Evolutionary conservation across 164 flowering plant genomes (phyloP).

Genomic region (Berberis vulgaris): DNA sequence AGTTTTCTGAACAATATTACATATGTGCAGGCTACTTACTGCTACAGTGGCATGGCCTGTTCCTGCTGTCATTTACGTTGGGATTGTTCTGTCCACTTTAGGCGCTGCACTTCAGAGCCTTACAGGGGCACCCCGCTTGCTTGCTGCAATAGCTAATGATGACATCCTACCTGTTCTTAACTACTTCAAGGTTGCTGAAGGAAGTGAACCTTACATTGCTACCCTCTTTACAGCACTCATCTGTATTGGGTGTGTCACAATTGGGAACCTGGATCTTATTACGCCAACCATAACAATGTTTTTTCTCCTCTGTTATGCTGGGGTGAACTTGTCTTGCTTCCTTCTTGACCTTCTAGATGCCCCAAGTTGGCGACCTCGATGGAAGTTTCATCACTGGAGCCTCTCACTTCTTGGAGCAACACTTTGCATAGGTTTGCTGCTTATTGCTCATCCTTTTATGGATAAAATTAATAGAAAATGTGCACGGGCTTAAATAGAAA

Average conservation of each 20-base stretch:
- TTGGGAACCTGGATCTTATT: constrained; percentile 94
- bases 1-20: not conserved
- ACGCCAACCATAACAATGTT: constrained; percentile 95
- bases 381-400: constrained; percentile 99
- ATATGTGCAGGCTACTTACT: constrained; percentile 63
- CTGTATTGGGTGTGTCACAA: constrained; percentile 77
- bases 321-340: constrained; percentile 94
- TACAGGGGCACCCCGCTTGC: constrained; percentile 92
- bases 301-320: constrained; percentile 88
- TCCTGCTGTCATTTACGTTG: constrained; percentile 67
- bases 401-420: constrained; percentile 91
- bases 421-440: constrained; percentile 69
- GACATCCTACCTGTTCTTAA: constrained; percentile 92
- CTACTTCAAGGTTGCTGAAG: constrained; percentile 88
- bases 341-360: constrained; percentile 98
- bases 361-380: constrained; percentile 99
- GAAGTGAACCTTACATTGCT: constrained; percentile 79
- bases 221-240: constrained; percentile 88
- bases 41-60: constrained; percentile 94
- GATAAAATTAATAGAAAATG: constrained; percentile 19
- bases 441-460: not conserved
- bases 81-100: constrained; percentile 88
- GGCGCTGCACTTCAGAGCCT: constrained; percentile 98
- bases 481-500: no score
- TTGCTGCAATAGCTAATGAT: constrained; percentile 99